These are phyloP conservation scores for Eutypa lata DNA, from an alignment of 2,329 filamentous ascomycete species.

Conservation along the genomic window DNA sequence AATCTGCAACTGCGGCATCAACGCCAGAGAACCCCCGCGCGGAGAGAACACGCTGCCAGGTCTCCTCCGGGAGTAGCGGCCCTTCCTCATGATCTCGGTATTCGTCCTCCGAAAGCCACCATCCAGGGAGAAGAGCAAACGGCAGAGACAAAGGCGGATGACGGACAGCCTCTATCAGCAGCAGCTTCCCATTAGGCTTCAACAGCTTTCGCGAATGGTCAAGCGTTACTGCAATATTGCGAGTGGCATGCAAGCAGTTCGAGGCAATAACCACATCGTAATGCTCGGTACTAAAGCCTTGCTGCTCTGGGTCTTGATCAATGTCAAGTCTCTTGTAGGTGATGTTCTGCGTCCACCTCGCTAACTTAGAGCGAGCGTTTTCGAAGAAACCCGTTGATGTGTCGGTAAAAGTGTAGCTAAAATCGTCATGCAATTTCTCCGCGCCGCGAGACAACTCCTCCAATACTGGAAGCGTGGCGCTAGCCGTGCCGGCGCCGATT, in stretches of 20 bases:
- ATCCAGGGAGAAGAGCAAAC: constrained; percentile 5
- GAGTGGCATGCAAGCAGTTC: constrained; percentile 15
- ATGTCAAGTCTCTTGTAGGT: constrained; percentile 10
- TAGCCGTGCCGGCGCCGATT: constrained; percentile 15
- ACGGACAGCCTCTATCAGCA: constrained; percentile 3
- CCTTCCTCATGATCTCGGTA: constrained; percentile 5
- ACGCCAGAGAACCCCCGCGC: constrained; percentile 11
- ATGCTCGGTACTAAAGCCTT: constrained; percentile 9
- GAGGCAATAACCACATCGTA: constrained; percentile 18
- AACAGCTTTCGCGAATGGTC: constrained; percentile 5
- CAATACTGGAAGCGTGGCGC: constrained; percentile 22
- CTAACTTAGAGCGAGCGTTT: constrained; percentile 12
- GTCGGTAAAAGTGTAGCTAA: constrained; percentile 22
- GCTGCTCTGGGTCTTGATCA: constrained; percentile 8
- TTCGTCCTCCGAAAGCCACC: constrained; percentile 8
- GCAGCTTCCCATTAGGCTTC: constrained; percentile 6
- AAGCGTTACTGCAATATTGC: constrained; percentile 3
- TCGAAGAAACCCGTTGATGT: constrained; percentile 19
- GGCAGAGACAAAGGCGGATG: constrained; percentile 4
- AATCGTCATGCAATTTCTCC: constrained; percentile 21
- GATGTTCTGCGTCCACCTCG: constrained; percentile 4
- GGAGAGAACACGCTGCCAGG: constrained; percentile 12
- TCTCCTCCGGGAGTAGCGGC: constrained; percentile 7
- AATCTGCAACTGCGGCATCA: constrained; percentile 8
- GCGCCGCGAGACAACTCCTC: constrained; percentile 23